Conservation (phyloP, 202 grass and related monocot species). For the Dendrocalamus latiflorus region DNA sequence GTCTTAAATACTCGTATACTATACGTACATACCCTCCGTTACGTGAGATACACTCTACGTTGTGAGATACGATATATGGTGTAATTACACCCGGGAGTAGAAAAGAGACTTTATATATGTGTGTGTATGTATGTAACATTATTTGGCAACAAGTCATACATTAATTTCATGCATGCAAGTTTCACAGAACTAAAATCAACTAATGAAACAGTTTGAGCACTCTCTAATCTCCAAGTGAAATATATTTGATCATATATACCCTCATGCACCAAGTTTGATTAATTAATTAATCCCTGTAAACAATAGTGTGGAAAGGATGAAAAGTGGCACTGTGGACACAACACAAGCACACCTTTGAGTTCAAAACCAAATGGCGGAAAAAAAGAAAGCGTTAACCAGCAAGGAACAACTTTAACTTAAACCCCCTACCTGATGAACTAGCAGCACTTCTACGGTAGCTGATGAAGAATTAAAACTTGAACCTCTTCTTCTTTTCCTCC, state of each 20-base stretch:
- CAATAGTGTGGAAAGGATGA: slow-evolving; percentile 28
- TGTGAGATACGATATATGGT: no score
- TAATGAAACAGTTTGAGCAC: slow-evolving; percentile 18
- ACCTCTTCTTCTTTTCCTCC: background rate
- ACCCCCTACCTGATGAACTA: slow-evolving; percentile 46
- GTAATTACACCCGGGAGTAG: no score
- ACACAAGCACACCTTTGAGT: slow-evolving; percentile 36
- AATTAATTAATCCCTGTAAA: slow-evolving; percentile 26
- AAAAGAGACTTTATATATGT: no score
- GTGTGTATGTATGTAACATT: background rate
- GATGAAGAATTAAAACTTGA: slow-evolving; percentile 28
- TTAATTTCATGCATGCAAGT: slow-evolving; percentile 24
- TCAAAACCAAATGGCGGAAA: slow-evolving; percentile 37
- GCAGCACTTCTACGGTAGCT: slow-evolving; percentile 16
- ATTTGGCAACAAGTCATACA: background rate
- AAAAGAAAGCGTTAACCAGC: slow-evolving; percentile 4
- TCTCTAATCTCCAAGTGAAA: slow-evolving; percentile 25
- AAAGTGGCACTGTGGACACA: slow-evolving; percentile 34
- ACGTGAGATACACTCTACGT: no score
- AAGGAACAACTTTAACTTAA: slow-evolving; percentile 42
- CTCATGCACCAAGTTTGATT: slow-evolving; percentile 35
- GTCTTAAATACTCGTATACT: no score
- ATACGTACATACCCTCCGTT: no score
- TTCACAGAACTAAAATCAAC: no score
- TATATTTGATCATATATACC: slow-evolving; percentile 24